These are phyloP conservation scores for Vitis labrusca DNA, from an alignment of 164 flowering plant genomes.

Conservation along the genomic window DNA sequence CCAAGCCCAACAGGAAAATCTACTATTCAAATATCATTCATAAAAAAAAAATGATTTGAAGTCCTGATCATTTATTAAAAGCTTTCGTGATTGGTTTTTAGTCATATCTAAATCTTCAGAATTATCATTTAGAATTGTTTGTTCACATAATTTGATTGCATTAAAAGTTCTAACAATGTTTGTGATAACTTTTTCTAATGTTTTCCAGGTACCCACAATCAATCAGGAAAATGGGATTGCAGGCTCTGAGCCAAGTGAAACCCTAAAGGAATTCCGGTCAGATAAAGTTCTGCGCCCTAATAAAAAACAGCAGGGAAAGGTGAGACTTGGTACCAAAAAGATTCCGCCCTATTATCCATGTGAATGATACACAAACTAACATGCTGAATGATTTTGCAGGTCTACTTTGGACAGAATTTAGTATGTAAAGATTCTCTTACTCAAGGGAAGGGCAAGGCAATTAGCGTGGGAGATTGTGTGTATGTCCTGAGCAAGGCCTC, in stretches of 20 bases:
- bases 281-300: constrained; percentile 64
- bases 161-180: no score
- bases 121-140: no score
- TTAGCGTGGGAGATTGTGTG: constrained; percentile 72
- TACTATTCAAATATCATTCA: no score
- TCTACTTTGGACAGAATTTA: constrained; percentile 81
- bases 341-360: no score
- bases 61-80: no score
- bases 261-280: constrained; percentile 67
- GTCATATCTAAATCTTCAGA: no score
- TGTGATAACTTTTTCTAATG: no score
- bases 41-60: no score
- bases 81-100: no score
- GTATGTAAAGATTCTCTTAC: constrained; percentile 53
- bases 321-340: constrained; percentile 16
- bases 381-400: constrained; percentile 49
- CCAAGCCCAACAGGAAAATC: no score
- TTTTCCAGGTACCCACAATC: constrained; percentile 67
- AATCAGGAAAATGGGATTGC: constrained; percentile 69
- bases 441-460: constrained; percentile 38
- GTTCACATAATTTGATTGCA: no score
- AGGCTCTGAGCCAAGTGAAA: constrained; percentile 67
- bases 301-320: constrained; percentile 62
- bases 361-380: no score
- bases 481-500: constrained; percentile 48